Conservation (phyloP, 495 filamentous ascomycete genomes). For the Xylaria cubensis region DNA sequence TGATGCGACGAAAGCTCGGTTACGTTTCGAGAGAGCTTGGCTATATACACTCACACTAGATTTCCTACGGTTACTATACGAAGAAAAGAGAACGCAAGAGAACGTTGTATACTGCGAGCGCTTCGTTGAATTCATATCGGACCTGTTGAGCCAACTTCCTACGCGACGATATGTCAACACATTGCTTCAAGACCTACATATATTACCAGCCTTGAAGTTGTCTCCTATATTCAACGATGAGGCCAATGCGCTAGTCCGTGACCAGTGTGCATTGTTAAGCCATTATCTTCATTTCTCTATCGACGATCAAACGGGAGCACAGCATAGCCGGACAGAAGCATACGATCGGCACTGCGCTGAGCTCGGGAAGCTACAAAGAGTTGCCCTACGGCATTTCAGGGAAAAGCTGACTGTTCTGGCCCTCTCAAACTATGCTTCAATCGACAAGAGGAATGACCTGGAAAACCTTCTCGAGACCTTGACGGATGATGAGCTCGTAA, state of each 20-base stretch:
- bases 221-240: conserved; percentile 78
- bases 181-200: conserved; percentile 86
- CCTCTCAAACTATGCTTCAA: conserved; percentile 88
- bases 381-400: conserved; percentile 82
- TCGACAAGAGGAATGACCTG: conserved; percentile 80
- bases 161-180: conserved; percentile 94
- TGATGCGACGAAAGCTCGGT: conserved; percentile 74
- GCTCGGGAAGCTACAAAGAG: conserved; percentile 81
- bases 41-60: conserved; percentile 85
- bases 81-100: conserved; percentile 60
- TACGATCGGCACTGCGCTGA: conserved; percentile 79
- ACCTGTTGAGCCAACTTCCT: conserved; percentile 91
- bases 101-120: conserved; percentile 87
- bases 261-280: conserved; percentile 76
- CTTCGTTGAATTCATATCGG: conserved; percentile 88
- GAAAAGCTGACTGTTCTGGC: conserved; percentile 89
- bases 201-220: conserved; percentile 80
- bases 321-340: conserved; percentile 72
- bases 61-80: conserved; percentile 78
- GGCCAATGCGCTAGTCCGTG: conserved; percentile 79
- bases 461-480: conserved; percentile 76
- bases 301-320: conserved; percentile 85
- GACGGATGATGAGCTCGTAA: conserved; percentile 72
- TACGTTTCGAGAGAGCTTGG: conserved; percentile 94
- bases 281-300: conserved; percentile 90